Conservation (phyloP, 2,329 filamentous ascomycete genomes). For the Chrysoporthe cubensis region DNA sequence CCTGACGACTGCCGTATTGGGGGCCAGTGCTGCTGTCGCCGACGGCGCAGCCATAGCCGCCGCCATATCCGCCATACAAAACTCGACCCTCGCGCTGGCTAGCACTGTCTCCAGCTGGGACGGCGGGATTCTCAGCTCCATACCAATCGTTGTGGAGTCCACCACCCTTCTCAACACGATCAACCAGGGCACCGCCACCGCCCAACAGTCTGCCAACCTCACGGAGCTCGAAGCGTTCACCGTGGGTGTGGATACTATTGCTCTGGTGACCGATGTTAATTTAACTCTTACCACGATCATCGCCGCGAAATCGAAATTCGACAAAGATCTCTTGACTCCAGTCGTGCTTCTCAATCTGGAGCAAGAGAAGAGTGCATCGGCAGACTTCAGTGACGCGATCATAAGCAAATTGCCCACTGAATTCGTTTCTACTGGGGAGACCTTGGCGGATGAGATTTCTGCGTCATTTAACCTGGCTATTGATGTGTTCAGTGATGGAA, state of each 20-base stretch:
- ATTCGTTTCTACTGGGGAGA: conserved; percentile 39
- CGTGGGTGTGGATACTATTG: conserved; percentile 43
- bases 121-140: conserved; percentile 42
- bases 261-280: conserved; percentile 44
- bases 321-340: conserved; percentile 45
- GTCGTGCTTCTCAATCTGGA: conserved; percentile 48
- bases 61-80: conserved; percentile 42
- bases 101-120: conserved; percentile 42
- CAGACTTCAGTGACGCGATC: conserved; percentile 43
- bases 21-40: conserved; percentile 34
- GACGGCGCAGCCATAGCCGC: conserved; percentile 40
- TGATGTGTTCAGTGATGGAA: conserved; percentile 33
- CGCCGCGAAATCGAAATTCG: conserved; percentile 48
- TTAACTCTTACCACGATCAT: conserved; percentile 44
- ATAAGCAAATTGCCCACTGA: conserved; percentile 45
- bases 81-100: conserved; percentile 41
- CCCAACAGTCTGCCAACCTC: conserved; percentile 43
- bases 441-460: conserved; percentile 44
- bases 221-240: conserved; percentile 43
- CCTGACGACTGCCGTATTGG: conserved; percentile 7
- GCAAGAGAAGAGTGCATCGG: conserved; percentile 45
- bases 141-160: conserved; percentile 47
- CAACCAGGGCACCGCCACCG: conserved; percentile 43
- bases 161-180: conserved; percentile 45
- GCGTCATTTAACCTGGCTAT: conserved; percentile 45